A percentile compares a stretch with the other conserved stretches of the same genome.
Conservation (phyloP, 2,329 filamentous ascomycete species). For the Hypoxylon sp. region DNA sequence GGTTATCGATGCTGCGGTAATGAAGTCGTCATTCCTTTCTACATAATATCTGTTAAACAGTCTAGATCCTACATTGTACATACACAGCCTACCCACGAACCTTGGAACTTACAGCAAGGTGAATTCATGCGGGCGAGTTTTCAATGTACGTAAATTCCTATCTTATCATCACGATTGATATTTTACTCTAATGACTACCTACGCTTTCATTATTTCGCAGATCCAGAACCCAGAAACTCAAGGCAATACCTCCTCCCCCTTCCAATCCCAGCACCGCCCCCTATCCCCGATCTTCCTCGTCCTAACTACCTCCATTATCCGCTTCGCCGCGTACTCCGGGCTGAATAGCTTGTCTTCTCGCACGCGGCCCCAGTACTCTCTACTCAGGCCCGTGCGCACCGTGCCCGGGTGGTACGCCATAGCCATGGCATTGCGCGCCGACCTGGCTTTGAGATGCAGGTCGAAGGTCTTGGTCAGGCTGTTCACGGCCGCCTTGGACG, state of each 20-base stretch:
- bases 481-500: constrained; percentile 81
- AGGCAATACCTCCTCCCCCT: constrained; percentile 73
- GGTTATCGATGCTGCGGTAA: not conserved
- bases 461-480: constrained; percentile 80
- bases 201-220: no score
- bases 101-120: not conserved
- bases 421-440: constrained; percentile 74
- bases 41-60: not conserved
- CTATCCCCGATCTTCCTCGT: constrained; percentile 65
- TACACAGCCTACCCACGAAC: not conserved
- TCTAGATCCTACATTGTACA: not conserved
- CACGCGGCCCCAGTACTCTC: constrained; percentile 78
- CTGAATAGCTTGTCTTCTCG: constrained; percentile 74
- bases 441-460: constrained; percentile 70
- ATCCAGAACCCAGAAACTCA: constrained; percentile 53
- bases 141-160: not conserved
- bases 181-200: no score
- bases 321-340: constrained; percentile 75
- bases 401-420: constrained; percentile 85
- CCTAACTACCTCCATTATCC: constrained; percentile 72
- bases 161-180: not conserved
- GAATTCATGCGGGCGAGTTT: not conserved
- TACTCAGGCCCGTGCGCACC: constrained; percentile 80
- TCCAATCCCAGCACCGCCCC: constrained; percentile 79
- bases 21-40: not conserved